phyloP scores from a whole-genome alignment of 1,139 yeast genomes.

The Suhomyces bolitotheri region DNA sequence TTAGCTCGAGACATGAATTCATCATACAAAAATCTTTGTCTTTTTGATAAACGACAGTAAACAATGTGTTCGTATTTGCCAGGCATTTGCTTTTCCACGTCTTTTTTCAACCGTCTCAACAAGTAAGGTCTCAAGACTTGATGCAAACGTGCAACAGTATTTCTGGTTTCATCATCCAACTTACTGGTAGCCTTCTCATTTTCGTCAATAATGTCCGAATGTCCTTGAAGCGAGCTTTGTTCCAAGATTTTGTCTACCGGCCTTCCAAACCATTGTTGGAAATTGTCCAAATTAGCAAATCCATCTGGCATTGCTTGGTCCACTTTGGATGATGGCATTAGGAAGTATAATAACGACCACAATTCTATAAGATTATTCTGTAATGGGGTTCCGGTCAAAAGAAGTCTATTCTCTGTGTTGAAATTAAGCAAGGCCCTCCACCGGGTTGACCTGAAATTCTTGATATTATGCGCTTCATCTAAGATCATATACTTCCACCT shows the following conservation, averaged over 20 bases:
- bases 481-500: constrained; percentile 95
- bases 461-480: constrained; percentile 98
- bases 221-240: constrained; percentile 46
- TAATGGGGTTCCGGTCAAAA: constrained; percentile 93
- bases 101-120: constrained; percentile 87
- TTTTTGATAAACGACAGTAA: constrained; percentile 85
- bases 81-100: constrained; percentile 99
- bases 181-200: constrained; percentile 38
- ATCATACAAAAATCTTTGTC: constrained; percentile 90
- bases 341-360: constrained; percentile 89
- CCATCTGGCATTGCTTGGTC: constrained; percentile 86
- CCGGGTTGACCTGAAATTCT: constrained; percentile 91
- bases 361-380: constrained; percentile 90
- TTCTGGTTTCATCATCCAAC: constrained; percentile 68
- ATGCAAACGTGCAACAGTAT: constrained; percentile 86
- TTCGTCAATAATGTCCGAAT: constrained; percentile 48
- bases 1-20: constrained; percentile 98
- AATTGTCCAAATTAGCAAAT: constrained; percentile 92
- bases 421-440: constrained; percentile 96
- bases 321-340: constrained; percentile 87
- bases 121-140: constrained; percentile 92
- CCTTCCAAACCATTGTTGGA: constrained; percentile 97
- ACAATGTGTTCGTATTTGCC: constrained; percentile 94
- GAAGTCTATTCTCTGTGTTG: constrained; percentile 82
- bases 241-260: constrained; percentile 94